Percentiles rank a stretch among this genome's conserved stretches.
Evolutionary conservation across 768 basidiomycete species (phyloP).

Genomic region (Scleroderma bovista): DNA sequence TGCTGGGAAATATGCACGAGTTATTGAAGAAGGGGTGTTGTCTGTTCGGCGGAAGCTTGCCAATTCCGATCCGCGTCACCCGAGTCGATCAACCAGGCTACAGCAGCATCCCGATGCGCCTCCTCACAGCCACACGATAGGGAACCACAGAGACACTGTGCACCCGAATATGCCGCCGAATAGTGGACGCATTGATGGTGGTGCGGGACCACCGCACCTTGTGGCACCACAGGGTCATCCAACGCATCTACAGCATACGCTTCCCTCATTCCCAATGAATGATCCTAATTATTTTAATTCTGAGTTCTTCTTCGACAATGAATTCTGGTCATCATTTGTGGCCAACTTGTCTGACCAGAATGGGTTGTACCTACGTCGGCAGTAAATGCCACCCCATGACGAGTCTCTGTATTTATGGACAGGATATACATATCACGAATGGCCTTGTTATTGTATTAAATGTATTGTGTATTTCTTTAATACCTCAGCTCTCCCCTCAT

Average conservation of each 20-base stretch:
- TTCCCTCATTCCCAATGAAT: constrained; percentile 17
- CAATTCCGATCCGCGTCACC: constrained; percentile 19
- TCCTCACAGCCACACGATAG: constrained; percentile 15
- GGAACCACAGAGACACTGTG: neutral
- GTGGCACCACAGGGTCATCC: neutral
- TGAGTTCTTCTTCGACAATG: constrained; percentile 38
- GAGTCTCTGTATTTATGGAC: constrained; percentile 2
- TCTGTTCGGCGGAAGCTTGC: constrained; percentile 27
- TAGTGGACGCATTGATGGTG: constrained; percentile 8
- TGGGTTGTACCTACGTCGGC: constrained; percentile 8
- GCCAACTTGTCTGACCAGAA: constrained; percentile 25
- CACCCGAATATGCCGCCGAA: neutral
- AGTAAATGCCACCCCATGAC: too few relatives aligned
- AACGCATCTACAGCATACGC: constrained; percentile 16
- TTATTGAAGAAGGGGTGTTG: constrained; percentile 30
- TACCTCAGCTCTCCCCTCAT: neutral
- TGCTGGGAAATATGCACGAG: constrained; percentile 37
- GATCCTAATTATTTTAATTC: constrained; percentile 29
- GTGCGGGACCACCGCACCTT: neutral
- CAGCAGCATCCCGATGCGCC: constrained; percentile 16
- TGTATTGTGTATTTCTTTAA: neutral
- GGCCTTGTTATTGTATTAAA: too few relatives aligned
- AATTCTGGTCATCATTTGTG: constrained; percentile 41
- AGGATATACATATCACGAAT: constrained; percentile 5
- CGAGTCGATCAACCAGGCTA: constrained; percentile 11